These are phyloP conservation scores for Hypoxylon lenormandii DNA, from an alignment of 495 filamentous ascomycete genomes.

Conservation along the genomic window DNA sequence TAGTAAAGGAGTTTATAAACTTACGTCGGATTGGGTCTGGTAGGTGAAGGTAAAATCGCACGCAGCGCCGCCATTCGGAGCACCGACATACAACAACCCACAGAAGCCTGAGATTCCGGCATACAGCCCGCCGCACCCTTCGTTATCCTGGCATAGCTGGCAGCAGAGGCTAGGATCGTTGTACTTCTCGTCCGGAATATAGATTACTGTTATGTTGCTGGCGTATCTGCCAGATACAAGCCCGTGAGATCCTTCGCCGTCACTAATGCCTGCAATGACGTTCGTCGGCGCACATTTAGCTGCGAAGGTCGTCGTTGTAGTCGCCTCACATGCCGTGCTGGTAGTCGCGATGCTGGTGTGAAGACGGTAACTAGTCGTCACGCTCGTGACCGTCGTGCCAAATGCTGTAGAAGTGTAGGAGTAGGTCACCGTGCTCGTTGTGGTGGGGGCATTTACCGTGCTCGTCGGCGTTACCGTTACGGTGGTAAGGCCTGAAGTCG, in stretches of 20 bases:
- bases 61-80: slow-evolving; percentile 23
- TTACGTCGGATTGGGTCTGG: slow-evolving; percentile 18
- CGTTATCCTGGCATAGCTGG: slow-evolving; percentile 59
- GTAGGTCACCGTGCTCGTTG: slow-evolving; percentile 4
- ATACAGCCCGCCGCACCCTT: slow-evolving; percentile 69
- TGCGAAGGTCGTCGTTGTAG: slow-evolving; percentile 37
- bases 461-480: slow-evolving; percentile 40
- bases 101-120: slow-evolving; percentile 62
- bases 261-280: slow-evolving; percentile 38
- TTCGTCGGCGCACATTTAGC: slow-evolving; percentile 49
- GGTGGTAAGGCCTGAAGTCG: slow-evolving; percentile 36
- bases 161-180: slow-evolving; percentile 41
- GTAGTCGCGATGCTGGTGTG: slow-evolving; percentile 10
- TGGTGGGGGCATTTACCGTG: slow-evolving; percentile 20
- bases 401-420: slow-evolving; percentile 21
- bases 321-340: slow-evolving; percentile 37
- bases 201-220: slow-evolving; percentile 35
- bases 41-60: slow-evolving; percentile 45
- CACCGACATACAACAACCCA: slow-evolving; percentile 52
- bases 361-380: slow-evolving; percentile 27
- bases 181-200: slow-evolving; percentile 31
- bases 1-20: background rate
- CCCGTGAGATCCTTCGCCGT: no score
- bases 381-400: slow-evolving; percentile 25
- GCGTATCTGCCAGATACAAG: slow-evolving; percentile 38